A percentile compares a stretch with the other conserved stretches of the same genome.
Evolutionary conservation across 805 yeast species (phyloP).

Genomic region (Kurtzmaniella cleridarum): DNA sequence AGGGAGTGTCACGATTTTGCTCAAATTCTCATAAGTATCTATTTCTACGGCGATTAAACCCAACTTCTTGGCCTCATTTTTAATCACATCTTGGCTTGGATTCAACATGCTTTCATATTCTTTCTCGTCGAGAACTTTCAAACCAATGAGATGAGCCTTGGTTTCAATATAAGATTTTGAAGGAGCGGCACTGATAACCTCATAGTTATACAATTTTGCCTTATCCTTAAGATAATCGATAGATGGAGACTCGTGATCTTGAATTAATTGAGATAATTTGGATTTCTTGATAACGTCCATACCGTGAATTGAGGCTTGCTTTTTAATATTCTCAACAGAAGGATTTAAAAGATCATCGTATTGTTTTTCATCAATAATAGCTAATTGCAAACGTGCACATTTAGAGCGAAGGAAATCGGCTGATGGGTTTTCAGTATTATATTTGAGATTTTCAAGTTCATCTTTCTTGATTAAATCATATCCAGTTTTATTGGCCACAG

Average conservation of each 20-base stretch:
- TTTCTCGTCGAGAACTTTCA: not conserved
- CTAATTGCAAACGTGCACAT: constrained; percentile 7
- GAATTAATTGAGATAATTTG: constrained; percentile 12
- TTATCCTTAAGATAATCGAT: constrained; percentile 19
- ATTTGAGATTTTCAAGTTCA: constrained; percentile 2
- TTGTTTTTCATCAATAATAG: constrained; percentile 2
- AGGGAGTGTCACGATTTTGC: constrained; percentile 13
- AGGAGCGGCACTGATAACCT: not conserved
- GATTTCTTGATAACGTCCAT: constrained; percentile 11
- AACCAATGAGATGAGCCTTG: constrained; percentile 8
- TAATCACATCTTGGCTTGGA: constrained; percentile 14
- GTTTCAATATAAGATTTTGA: constrained; percentile 8
- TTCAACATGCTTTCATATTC: constrained; percentile 10
- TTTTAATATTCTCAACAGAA: constrained; percentile 8
- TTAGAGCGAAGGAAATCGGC: constrained; percentile 11
- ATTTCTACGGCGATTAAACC: constrained; percentile 10
- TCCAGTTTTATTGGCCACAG: constrained; percentile 17
- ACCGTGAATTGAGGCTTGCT: constrained; percentile 8
- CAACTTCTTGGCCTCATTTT: constrained; percentile 6
- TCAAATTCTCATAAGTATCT: constrained; percentile 7
- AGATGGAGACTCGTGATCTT: constrained; percentile 21
- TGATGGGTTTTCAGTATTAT: constrained; percentile 9
- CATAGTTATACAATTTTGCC: constrained; percentile 7
- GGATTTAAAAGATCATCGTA: constrained; percentile 7
- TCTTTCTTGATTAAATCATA: constrained; percentile 5